Evolutionary conservation across 805 yeast genomes (phyloP).

Genomic region (Schizosaccharomyces octosporus): DNA sequence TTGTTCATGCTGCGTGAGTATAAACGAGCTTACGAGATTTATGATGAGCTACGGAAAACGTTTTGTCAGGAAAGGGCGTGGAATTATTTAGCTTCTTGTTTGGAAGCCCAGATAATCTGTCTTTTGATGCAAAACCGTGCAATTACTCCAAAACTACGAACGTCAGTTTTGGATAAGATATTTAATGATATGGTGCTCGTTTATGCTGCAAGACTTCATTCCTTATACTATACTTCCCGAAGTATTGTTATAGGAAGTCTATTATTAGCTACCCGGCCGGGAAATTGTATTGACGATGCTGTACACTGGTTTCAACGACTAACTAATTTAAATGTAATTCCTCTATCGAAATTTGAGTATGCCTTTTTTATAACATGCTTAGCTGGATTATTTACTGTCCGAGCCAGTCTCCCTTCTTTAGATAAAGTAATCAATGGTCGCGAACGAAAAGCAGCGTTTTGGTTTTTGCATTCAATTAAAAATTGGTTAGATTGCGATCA

Average conservation of each 20-base stretch:
- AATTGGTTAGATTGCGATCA: constrained; percentile 28
- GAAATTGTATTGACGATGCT: constrained; percentile 22
- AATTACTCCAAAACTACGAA: constrained; percentile 20
- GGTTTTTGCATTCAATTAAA: constrained; percentile 49
- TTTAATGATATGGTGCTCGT: constrained; percentile 54
- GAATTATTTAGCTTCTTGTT: constrained; percentile 57
- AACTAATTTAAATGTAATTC: constrained; percentile 14
- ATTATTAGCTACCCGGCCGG: constrained; percentile 24
- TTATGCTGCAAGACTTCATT: constrained; percentile 42
- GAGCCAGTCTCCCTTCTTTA: constrained; percentile 5
- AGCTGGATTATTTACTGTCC: constrained; percentile 23
- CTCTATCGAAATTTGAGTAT: constrained; percentile 19
- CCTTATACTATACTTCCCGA: constrained; percentile 41
- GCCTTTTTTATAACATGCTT: constrained; percentile 30
- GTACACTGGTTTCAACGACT: constrained; percentile 24
- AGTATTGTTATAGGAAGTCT: constrained; percentile 46
- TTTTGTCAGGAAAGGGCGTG: constrained; percentile 56
- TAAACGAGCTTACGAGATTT: constrained; percentile 57
- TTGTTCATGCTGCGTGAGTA: constrained; percentile 76
- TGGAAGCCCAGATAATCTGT: constrained; percentile 50
- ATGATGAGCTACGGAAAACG: constrained; percentile 61
- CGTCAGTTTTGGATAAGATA: constrained; percentile 31
- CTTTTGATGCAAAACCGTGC: constrained; percentile 27
- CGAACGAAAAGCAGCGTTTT: constrained; percentile 47
- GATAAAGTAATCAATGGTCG: constrained; percentile 18